Evolutionary conservation across 176 grass and related monocot species (phyloP).

Genomic region (Alloteropsis semialata): DNA sequence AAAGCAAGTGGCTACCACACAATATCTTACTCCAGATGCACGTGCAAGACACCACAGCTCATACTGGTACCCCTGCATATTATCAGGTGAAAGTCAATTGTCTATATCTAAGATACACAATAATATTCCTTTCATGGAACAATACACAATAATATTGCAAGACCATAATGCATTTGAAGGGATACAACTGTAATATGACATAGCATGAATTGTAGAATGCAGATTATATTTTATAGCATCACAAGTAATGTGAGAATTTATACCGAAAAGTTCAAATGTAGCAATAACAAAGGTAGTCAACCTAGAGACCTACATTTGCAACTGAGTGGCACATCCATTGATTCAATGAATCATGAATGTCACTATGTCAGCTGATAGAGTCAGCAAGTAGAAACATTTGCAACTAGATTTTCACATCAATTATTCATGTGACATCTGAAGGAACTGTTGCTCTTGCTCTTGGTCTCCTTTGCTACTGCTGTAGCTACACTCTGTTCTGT

Average conservation of each 20-base stretch:
- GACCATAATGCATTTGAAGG: neutral
- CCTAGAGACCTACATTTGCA: neutral
- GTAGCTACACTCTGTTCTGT: too few relatives aligned
- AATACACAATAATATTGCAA: neutral
- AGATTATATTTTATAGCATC: neutral
- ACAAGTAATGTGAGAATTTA: neutral
- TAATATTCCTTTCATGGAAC: too few relatives aligned
- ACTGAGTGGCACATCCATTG: neutral
- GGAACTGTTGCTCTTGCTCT: too few relatives aligned
- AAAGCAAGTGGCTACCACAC: constrained; percentile 59
- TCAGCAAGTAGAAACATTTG: neutral
- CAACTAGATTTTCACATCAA: neutral
- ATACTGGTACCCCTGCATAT: constrained; percentile 82
- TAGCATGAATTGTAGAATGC: neutral
- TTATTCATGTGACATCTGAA: neutral
- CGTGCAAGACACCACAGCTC: constrained; percentile 96
- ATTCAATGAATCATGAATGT: too few relatives aligned
- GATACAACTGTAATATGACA: neutral
- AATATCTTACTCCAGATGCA: constrained; percentile 90
- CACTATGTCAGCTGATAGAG: neutral
- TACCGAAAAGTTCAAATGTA: neutral
- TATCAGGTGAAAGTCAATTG: neutral
- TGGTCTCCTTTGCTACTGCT: too few relatives aligned
- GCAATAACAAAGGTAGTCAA: neutral
- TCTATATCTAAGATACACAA: neutral